phyloP scores from a whole-genome alignment of 176 grass and related monocot species.

The Phoenix dactylifera region DNA sequence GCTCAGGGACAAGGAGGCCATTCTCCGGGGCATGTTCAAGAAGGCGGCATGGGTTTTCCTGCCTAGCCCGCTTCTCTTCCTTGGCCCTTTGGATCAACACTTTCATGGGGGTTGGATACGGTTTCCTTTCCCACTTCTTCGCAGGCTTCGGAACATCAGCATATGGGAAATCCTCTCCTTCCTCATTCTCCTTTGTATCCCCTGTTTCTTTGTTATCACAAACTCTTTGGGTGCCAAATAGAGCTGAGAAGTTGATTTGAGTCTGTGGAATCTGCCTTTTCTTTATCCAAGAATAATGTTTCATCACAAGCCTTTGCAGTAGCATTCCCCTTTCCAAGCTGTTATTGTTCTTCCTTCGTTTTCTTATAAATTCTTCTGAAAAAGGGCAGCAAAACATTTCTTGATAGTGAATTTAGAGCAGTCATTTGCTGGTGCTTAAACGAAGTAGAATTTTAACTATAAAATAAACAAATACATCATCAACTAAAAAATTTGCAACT shows the following conservation, averaged over 20 bases:
- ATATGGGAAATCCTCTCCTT: slow-evolving; percentile 22
- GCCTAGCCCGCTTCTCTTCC: slow-evolving; percentile 35
- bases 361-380: no score
- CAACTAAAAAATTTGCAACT: no score
- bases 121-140: slow-evolving; percentile 53
- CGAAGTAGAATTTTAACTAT: no score
- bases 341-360: no score
- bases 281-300: background rate
- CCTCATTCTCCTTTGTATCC: background rate
- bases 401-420: no score
- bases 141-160: slow-evolving; percentile 37
- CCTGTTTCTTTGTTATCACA: background rate
- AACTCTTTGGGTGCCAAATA: background rate
- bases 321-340: slow-evolving; percentile 10
- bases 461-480: no score
- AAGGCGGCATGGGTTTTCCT: slow-evolving; percentile 47
- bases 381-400: no score
- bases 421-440: no score
- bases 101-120: slow-evolving; percentile 56
- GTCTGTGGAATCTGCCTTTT: background rate
- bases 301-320: slow-evolving; percentile 1
- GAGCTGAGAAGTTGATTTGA: background rate
- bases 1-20: slow-evolving; percentile 44
- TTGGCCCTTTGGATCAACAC: slow-evolving; percentile 48
- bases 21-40: slow-evolving; percentile 47